Evolutionary conservation across 2,329 filamentous ascomycete genomes (phyloP), one percentile per base, ranked within the genome.

Genomic region (Exophiala sideris): DNA sequence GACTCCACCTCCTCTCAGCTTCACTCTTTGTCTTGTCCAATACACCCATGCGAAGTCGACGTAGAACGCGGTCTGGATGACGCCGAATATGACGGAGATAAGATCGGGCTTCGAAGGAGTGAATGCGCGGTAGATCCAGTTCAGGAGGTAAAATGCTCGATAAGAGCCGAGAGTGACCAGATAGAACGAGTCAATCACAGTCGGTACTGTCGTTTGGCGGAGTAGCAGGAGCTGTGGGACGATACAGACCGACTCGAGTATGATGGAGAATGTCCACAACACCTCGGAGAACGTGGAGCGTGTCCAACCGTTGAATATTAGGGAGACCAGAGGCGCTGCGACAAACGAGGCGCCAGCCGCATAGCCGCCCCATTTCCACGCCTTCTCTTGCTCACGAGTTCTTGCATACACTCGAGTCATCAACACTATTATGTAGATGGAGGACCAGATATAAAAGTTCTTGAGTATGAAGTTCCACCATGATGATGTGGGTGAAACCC

Each of bases 21-120:
- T 96, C 67, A 97, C 91, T 53, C 91, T 84, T 75, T 96, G 92
- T 60, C 92, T 83, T 9, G 87, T 88, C 76, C 89, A 96, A 77
- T 97, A 97, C 1, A 97, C 91, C 91, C 91, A 96, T 34, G 90
- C 91, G 68, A 97, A 97, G 72, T 97, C 92, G 63, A 91, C 70
- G 71, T 96, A 96, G 40, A 96, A 82, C 1, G 87, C 85, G 0
- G 91, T 96, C 74, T 97, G 92, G 21, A 97, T 77, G 56, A 95
- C 75, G 52, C 92, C 92, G 66, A 95, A 96, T 57, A 95, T 82
- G 67, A 94, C 83, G 6, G 88, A 86, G 8, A 92, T 82, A 3
- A 83, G 79, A 64, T 91, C 86, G 1, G 62, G 62, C 34, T 57
- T 60, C 18, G 55, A 54, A 9, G 50, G 33, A 14, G 59, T 62